Conservation (phyloP, 2,329 filamentous ascomycete genomes). For the Arthrinium phaeospermum region DNA sequence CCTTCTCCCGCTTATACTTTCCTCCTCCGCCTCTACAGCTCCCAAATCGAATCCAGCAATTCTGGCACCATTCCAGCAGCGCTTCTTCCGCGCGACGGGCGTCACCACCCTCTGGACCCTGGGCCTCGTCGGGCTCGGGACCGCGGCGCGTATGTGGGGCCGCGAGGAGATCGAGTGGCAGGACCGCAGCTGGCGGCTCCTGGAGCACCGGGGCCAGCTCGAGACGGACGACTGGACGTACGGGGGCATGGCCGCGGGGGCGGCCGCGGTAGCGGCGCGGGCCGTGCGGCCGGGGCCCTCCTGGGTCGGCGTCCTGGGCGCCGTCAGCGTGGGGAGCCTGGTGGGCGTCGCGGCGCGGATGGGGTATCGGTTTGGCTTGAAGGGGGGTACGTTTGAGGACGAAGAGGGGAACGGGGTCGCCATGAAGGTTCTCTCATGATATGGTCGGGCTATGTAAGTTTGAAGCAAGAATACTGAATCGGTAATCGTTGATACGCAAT, state of each 20-base stretch:
- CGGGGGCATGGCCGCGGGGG: slow-evolving; percentile 44
- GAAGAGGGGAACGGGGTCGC: slow-evolving; percentile 18
- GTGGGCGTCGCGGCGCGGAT: slow-evolving; percentile 55
- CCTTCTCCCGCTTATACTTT: slow-evolving; percentile 19
- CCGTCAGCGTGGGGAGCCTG: slow-evolving; percentile 54
- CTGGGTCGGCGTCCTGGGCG: slow-evolving; percentile 50
- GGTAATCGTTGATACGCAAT: neutral
- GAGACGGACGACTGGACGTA: slow-evolving; percentile 62
- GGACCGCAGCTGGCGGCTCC: slow-evolving; percentile 66
- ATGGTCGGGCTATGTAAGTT: neutral
- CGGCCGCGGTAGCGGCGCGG: slow-evolving; percentile 38
- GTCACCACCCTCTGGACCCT: slow-evolving; percentile 52
- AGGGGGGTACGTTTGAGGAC: slow-evolving; percentile 46
- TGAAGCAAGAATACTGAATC: neutral
- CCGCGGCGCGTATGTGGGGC: slow-evolving; percentile 58
- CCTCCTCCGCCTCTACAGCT: slow-evolving; percentile 34
- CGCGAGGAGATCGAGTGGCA: slow-evolving; percentile 67
- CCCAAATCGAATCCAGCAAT: slow-evolving; percentile 29
- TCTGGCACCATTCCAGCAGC: slow-evolving; percentile 29
- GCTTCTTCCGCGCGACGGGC: slow-evolving; percentile 52
- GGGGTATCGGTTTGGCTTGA: slow-evolving; percentile 55
- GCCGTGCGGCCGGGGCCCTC: slow-evolving; percentile 39
- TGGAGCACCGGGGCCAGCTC: slow-evolving; percentile 63
- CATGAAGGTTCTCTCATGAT: slow-evolving; percentile 12
- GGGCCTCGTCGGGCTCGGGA: slow-evolving; percentile 48